Evolutionary conservation across 805 yeast genomes (phyloP).

Genomic region (Clavispora santaluciae): DNA sequence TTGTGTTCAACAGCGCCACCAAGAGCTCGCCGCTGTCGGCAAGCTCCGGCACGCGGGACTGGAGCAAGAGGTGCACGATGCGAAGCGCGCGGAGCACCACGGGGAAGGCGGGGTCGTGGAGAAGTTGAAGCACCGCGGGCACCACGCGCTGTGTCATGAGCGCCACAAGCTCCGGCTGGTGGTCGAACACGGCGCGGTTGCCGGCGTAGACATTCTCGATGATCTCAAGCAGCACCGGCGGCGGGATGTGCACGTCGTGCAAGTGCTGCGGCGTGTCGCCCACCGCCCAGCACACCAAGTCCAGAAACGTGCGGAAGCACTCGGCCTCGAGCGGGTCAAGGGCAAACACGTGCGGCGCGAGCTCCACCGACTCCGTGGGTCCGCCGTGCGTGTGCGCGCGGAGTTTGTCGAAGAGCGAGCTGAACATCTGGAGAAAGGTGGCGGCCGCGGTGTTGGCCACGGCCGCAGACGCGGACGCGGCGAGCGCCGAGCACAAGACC

Average conservation of each 20-base stretch:
- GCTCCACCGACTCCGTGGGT: not conserved
- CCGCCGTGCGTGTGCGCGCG: not conserved
- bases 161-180: conserved; percentile 60
- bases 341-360: not conserved
- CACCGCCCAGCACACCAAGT: conserved; percentile 65
- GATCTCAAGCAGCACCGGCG: conserved; percentile 68
- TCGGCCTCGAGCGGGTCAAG: conserved; percentile 47
- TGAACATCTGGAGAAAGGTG: conserved; percentile 79
- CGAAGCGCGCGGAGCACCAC: conserved; percentile 72
- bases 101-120: conserved; percentile 53
- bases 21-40: conserved; percentile 80
- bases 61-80: conserved; percentile 56
- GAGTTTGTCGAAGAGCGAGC: conserved; percentile 67
- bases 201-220: conserved; percentile 72
- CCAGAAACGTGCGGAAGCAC: conserved; percentile 64
- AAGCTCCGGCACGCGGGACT: conserved; percentile 52
- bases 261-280: conserved; percentile 27
- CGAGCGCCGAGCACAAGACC: conserved; percentile 63
- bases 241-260: conserved; percentile 47
- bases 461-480: conserved; percentile 63
- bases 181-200: conserved; percentile 51
- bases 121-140: conserved; percentile 67
- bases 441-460: conserved; percentile 91
- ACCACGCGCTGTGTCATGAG: conserved; percentile 64
- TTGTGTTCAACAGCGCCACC: conserved; percentile 67